Conservation (phyloP, 192 early-diverging fungal species). For the Rhizophagus clarus region DNA sequence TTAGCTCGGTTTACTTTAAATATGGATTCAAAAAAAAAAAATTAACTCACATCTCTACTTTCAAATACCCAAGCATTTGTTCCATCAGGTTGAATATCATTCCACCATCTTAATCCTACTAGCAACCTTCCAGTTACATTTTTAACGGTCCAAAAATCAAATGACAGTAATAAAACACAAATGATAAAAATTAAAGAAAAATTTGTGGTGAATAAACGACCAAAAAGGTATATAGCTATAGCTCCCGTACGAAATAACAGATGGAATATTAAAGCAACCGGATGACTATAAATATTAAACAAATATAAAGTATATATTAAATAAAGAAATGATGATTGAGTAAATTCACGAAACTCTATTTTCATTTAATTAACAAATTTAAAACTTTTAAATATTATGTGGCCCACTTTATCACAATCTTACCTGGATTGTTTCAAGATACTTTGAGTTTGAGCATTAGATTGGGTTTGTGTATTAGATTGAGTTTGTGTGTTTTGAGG, state of each 20-base stretch:
- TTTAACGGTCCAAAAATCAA: constrained; percentile 99
- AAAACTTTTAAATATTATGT: too few species aligned
- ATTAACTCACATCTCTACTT: constrained; percentile 78
- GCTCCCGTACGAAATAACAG: constrained; percentile 82
- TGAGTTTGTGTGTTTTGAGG: background rate
- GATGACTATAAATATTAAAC: constrained; percentile 70
- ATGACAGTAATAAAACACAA: constrained; percentile 86
- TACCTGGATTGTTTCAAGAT: constrained; percentile 33
- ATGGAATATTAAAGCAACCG: constrained; percentile 88
- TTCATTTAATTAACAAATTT: too few species aligned
- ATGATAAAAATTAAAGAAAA: constrained; percentile 93
- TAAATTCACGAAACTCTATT: too few species aligned
- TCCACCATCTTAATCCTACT: constrained; percentile 99
- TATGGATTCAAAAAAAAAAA: background rate
- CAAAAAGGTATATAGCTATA: constrained; percentile 84
- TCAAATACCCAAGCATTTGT: constrained; percentile 97
- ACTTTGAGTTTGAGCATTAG: constrained; percentile 1
- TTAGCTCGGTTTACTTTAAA: background rate
- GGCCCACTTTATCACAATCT: too few species aligned
- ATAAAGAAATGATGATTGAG: too few species aligned
- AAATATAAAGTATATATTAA: too few species aligned
- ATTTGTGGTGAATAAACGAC: constrained; percentile 77
- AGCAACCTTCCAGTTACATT: constrained; percentile 95
- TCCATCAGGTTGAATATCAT: constrained; percentile 95
- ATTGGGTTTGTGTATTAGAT: background rate